Evolutionary conservation across 345 rosid genomes (phyloP), one percentile per base, ranked within the genome.

Genomic region (Aquilaria malaccensis): DNA sequence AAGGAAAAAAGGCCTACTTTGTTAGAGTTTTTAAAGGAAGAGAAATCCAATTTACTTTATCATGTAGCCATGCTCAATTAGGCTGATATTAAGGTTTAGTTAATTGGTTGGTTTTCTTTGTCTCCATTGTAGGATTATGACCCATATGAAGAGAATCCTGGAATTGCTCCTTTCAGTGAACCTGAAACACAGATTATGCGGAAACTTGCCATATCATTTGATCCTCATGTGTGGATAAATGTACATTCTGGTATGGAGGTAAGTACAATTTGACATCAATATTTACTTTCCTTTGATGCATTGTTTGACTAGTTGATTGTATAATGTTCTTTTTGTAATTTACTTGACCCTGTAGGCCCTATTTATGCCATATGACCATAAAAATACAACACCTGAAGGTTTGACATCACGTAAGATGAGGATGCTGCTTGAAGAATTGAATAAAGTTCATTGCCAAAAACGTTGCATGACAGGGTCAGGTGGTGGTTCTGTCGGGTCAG

Each of bases 161-260:
- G 99, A 60, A 80, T 78, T 67, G 85, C 77, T 78, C 83, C 97
- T 55, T 91, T 95, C 66, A 91, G 97, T 63, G 99, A 95, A 72
- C 97, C 99, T 59, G 99, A 95, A 78, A 65, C 86, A 69, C 96
- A 95, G 74, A 83, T 85, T 59, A 85, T 95, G 97, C 82, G 81
- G 67, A 86, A 86, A 77, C 85, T 95, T 46, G 97, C 99, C 52
- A 37, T 86, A 67, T 82, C 97, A 45, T 95, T 95, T 72, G 85
- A 85, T 69, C 99, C 99, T 77, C 96, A 91, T 69, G 63, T 91
- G 50, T 91, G 99, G 99, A 82, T 86, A 49, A 95, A 91, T 64
- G 99, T 95, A 29, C 97, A 91, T 73, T 91, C 99, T 33, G 99
- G 99, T 73, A 94, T 88, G 89, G 89, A 88, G 82, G 99, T 86